Conservation (phyloP, 306 rosid species). For the Castanopsis chinensis region DNA sequence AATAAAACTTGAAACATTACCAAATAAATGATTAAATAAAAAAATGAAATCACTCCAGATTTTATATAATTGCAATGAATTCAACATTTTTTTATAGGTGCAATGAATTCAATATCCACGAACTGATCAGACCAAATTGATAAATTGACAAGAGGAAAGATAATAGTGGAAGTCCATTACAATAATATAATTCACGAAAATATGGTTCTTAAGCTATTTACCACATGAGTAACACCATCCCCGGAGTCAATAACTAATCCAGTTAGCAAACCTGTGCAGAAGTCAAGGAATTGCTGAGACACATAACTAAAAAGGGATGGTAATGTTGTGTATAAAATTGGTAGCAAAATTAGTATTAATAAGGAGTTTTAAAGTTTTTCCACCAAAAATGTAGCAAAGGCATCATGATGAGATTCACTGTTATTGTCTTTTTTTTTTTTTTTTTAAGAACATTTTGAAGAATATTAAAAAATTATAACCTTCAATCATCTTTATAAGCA, state of each 20-base stretch:
- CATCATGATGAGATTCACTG: background rate
- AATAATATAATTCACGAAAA: background rate
- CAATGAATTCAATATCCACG: too few species aligned
- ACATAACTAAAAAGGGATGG: background rate
- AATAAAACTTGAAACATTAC: too few species aligned
- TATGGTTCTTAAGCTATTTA: slow-evolving; percentile 36
- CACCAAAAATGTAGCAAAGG: slow-evolving; percentile 14
- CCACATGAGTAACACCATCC: slow-evolving; percentile 99
- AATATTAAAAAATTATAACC: slow-evolving; percentile 45
- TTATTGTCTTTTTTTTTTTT: background rate
- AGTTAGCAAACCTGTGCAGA: slow-evolving; percentile 82
- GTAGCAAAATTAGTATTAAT: background rate
- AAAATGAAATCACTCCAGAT: too few species aligned
- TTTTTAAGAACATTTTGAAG: slow-evolving; percentile 11
- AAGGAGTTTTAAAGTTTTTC: background rate
- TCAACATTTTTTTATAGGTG: too few species aligned
- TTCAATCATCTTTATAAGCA: slow-evolving; percentile 85
- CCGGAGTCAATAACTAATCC: slow-evolving; percentile 98
- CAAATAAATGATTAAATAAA: too few species aligned
- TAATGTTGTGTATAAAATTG: background rate
- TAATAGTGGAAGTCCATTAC: too few species aligned
- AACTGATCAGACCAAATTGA: slow-evolving; percentile 1
- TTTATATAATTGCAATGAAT: too few species aligned
- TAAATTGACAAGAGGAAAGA: slow-evolving; percentile 13
- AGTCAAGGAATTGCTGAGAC: slow-evolving; percentile 28